Conservation (phyloP, 768 basidiomycete species). For the Russula brevipes region DNA sequence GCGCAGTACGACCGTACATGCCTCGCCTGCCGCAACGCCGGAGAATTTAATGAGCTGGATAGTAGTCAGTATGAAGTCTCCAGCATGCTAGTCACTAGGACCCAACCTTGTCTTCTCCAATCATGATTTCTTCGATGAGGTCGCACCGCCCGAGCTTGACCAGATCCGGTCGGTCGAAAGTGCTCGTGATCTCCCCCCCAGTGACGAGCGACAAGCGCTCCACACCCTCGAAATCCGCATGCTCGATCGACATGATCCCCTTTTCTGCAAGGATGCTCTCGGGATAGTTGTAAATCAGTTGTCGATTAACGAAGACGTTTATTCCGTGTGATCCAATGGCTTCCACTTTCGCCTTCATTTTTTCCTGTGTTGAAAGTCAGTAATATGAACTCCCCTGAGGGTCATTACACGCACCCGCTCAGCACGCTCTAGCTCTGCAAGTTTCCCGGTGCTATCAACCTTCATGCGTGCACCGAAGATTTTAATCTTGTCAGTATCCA, state of each 20-base stretch:
- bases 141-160: slow-evolving; percentile 93
- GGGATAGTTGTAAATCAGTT: slow-evolving; percentile 99
- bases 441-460: slow-evolving; percentile 93
- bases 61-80: neutral
- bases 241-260: slow-evolving; percentile 94
- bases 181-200: slow-evolving; percentile 94
- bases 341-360: slow-evolving; percentile 98
- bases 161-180: slow-evolving; percentile 88
- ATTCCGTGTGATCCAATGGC: slow-evolving; percentile 92
- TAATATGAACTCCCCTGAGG: neutral
- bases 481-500: slow-evolving; percentile 99
- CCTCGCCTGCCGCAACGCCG: slow-evolving; percentile 94
- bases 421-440: slow-evolving; percentile 96
- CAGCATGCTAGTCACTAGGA: slow-evolving; percentile 8
- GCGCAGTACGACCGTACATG: slow-evolving; percentile 95
- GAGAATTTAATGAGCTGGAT: slow-evolving; percentile 96
- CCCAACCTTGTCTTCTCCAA: slow-evolving; percentile 94
- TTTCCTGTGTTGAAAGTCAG: slow-evolving; percentile 57
- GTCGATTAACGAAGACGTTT: slow-evolving; percentile 96
- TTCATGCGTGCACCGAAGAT: slow-evolving; percentile 95
- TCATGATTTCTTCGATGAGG: slow-evolving; percentile 97
- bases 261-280: slow-evolving; percentile 92
- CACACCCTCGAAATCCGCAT: slow-evolving; percentile 98
- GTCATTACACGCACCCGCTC: slow-evolving; percentile 57
- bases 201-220: slow-evolving; percentile 94